Evolutionary conservation across 805 yeast species (phyloP).

Genomic region (Scheffersomyces lignosus): DNA sequence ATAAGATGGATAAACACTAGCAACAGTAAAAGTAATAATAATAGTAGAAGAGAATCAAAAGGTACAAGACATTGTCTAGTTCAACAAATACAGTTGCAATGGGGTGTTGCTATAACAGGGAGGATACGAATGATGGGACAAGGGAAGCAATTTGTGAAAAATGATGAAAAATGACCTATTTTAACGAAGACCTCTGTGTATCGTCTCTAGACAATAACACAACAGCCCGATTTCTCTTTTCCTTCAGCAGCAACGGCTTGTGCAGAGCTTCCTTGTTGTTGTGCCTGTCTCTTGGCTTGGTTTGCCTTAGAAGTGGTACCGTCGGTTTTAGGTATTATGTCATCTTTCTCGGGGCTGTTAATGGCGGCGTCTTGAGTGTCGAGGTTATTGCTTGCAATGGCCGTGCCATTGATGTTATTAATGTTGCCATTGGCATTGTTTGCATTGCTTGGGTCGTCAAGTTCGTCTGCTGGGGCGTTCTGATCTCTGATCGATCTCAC

Average conservation of each 20-base stretch:
- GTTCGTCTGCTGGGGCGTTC: constrained; percentile 6
- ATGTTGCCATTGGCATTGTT: background rate
- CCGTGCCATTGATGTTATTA: constrained; percentile 6
- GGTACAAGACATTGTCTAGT: no score
- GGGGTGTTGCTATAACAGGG: no score
- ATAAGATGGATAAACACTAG: no score
- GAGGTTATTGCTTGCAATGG: constrained; percentile 1
- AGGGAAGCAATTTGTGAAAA: no score
- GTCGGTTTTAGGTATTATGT: constrained; percentile 3
- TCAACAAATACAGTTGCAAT: no score
- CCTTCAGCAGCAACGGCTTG: constrained; percentile 11
- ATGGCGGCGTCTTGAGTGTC: constrained; percentile 6
- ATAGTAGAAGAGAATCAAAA: no score
- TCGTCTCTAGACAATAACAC: constrained; percentile 30
- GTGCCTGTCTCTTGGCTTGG: constrained; percentile 12
- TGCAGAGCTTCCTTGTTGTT: constrained; percentile 5
- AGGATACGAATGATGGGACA: no score
- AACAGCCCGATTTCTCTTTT: constrained; percentile 37
- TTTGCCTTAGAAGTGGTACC: constrained; percentile 4
- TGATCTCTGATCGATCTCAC: constrained; percentile 54
- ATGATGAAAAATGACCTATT: no score
- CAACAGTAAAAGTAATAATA: no score
- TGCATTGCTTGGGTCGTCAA: background rate
- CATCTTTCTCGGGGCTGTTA: constrained; percentile 7
- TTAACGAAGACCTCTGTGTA: no score